Conservation (phyloP, 1,139 yeast species). For the Wickerhamiella infanticola region DNA sequence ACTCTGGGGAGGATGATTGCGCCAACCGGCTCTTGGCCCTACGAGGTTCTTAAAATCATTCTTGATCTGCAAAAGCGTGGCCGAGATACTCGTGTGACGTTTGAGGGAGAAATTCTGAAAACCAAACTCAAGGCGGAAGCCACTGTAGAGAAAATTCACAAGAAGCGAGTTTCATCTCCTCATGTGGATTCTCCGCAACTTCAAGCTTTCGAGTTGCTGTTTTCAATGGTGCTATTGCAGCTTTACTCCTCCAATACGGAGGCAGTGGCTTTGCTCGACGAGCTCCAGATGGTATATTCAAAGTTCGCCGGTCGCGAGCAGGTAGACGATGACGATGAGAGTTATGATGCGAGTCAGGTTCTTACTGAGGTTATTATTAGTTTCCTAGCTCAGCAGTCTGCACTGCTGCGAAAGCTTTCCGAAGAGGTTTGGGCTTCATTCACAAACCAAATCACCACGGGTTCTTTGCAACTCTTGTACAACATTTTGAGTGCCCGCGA, state of each 20-base stretch:
- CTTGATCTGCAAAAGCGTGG: conserved; percentile 6
- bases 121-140: conserved; percentile 38
- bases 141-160: conserved; percentile 34
- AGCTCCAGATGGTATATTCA: conserved; percentile 33
- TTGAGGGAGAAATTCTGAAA: conserved; percentile 25
- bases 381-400: conserved; percentile 56
- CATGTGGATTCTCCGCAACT: conserved; percentile 30
- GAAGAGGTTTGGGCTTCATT: conserved; percentile 62
- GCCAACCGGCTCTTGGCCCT: conserved; percentile 13
- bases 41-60: conserved; percentile 11
- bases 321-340: conserved; percentile 19
- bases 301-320: conserved; percentile 21
- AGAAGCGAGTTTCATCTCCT: conserved; percentile 25
- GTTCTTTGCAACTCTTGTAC: conserved; percentile 42
- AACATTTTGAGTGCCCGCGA: conserved; percentile 64
- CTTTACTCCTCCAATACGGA: conserved; percentile 62
- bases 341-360: conserved; percentile 37
- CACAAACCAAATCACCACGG: conserved; percentile 32
- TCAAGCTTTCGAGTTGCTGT: conserved; percentile 52
- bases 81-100: conserved; percentile 16
- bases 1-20: conserved; percentile 11
- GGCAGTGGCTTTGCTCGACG: conserved; percentile 59
- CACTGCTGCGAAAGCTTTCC: conserved; percentile 55
- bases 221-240: conserved; percentile 67
- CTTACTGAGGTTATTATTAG: conserved; percentile 70